phyloP scores from a whole-genome alignment of 306 rosid genomes.

The Lagenaria siceraria region DNA sequence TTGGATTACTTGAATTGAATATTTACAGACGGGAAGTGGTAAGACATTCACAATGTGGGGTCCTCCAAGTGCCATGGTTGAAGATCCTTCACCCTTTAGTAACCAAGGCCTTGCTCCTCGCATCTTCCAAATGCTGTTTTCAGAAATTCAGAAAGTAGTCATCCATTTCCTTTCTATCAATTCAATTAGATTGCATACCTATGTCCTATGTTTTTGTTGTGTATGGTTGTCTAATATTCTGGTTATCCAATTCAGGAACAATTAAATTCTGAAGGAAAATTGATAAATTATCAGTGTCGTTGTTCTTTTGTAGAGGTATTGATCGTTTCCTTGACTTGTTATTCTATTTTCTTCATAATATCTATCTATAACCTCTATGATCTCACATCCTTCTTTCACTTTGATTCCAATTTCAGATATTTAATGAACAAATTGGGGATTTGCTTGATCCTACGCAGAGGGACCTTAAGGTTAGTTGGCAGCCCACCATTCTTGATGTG shows the following conservation, averaged over 20 bases:
- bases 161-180: neutral
- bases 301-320: conserved; percentile 93
- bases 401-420: conserved; percentile 20
- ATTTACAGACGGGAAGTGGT: conserved; percentile 70
- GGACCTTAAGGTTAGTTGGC: conserved; percentile 59
- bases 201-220: neutral
- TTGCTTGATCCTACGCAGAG: conserved; percentile 43
- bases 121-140: conserved; percentile 57
- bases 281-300: conserved; percentile 74
- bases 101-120: conserved; percentile 81
- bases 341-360: neutral
- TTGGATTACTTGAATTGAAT: neutral
- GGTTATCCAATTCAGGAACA: conserved; percentile 43
- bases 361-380: neutral
- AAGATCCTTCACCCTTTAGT: conserved; percentile 36
- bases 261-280: conserved; percentile 51
- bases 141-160: conserved; percentile 74
- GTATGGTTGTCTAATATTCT: conserved; percentile 7
- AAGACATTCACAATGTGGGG: conserved; percentile 97
- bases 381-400: conserved; percentile 4
- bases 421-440: conserved; percentile 44
- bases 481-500: conserved; percentile 10
- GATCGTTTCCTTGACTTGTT: neutral
- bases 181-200: neutral
- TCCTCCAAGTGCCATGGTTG: conserved; percentile 75